phyloP scores from a whole-genome alignment of 2,329 filamentous ascomycete genomes.

The Colletotrichum orchidophilum region DNA sequence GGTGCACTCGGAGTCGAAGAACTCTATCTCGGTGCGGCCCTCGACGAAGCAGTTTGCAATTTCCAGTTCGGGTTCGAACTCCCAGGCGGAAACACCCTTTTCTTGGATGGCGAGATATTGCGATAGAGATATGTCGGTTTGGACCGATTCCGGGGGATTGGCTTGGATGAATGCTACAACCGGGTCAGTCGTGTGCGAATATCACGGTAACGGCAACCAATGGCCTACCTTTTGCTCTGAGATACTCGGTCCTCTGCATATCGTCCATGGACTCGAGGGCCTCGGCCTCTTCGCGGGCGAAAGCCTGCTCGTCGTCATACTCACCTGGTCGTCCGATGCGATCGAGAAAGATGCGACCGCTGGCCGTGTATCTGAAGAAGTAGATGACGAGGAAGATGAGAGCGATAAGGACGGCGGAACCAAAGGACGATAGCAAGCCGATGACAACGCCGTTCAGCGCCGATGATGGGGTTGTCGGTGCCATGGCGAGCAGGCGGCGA shows the following conservation, averaged over 20 bases:
- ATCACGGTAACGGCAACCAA: not conserved
- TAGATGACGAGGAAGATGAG: constrained; percentile 85
- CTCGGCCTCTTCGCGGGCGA: constrained; percentile 91
- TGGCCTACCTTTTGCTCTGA: constrained; percentile 87
- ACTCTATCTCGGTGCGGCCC: constrained; percentile 95
- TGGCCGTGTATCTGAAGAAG: constrained; percentile 90
- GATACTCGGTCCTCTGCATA: constrained; percentile 86
- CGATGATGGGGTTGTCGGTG: constrained; percentile 47
- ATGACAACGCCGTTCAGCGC: constrained; percentile 85
- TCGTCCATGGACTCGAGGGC: constrained; percentile 97
- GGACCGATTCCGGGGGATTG: constrained; percentile 93
- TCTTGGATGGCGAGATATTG: constrained; percentile 99
- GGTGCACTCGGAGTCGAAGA: constrained; percentile 97
- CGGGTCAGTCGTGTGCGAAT: not conserved
- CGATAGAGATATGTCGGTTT: constrained; percentile 96
- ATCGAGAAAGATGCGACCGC: constrained; percentile 91
- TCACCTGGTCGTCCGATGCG: constrained; percentile 92
- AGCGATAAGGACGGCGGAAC: constrained; percentile 86
- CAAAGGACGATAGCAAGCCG: constrained; percentile 92
- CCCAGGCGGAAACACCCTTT: constrained; percentile 99
- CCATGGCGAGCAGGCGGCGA: constrained; percentile 31
- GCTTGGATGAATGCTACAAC: constrained; percentile 85
- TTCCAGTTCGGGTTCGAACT: constrained; percentile 98
- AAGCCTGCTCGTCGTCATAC: constrained; percentile 97
- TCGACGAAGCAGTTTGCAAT: constrained; percentile 99